These are phyloP conservation scores for Rhodotorula sphaerocarpa DNA, from an alignment of 768 basidiomycete species.

Conservation along the genomic window DNA sequence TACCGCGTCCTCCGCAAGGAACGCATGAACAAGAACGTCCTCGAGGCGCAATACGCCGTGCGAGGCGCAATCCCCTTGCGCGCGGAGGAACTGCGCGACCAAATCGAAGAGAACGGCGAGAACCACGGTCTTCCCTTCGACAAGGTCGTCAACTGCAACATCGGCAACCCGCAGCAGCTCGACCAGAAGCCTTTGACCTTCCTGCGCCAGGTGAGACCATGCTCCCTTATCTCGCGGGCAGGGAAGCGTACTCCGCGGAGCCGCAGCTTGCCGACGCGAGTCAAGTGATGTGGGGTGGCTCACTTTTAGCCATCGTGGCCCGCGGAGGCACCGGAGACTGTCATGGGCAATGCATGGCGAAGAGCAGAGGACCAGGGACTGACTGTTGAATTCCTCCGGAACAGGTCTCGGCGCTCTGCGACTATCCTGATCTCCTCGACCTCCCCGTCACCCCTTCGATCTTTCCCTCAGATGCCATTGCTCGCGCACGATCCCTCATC, in stretches of 20 bases:
- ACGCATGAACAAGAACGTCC: conserved; percentile 68
- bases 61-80: conserved; percentile 94
- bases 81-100: conserved; percentile 70
- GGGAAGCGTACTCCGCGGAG: no score
- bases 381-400: background rate
- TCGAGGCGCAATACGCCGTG: conserved; percentile 90
- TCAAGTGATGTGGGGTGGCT: background rate
- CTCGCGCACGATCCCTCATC: conserved; percentile 69
- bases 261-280: background rate
- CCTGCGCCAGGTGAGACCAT: conserved; percentile 64
- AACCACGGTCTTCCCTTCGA: conserved; percentile 62
- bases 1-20: conserved; percentile 17
- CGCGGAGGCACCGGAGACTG: no score
- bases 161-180: conserved; percentile 95
- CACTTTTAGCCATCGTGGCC: background rate
- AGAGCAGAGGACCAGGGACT: background rate
- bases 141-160: conserved; percentile 86
- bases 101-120: conserved; percentile 52
- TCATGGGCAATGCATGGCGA: no score
- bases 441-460: conserved; percentile 56
- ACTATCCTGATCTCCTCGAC: conserved; percentile 76
- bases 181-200: conserved; percentile 91
- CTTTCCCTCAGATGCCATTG: conserved; percentile 79
- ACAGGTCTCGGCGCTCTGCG: conserved; percentile 80
- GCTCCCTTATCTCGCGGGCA: background rate